Evolutionary conservation across 495 filamentous ascomycete species (phyloP), one percentile per base, ranked within the genome.

Genomic region (Pseudevernia furfuracea): DNA sequence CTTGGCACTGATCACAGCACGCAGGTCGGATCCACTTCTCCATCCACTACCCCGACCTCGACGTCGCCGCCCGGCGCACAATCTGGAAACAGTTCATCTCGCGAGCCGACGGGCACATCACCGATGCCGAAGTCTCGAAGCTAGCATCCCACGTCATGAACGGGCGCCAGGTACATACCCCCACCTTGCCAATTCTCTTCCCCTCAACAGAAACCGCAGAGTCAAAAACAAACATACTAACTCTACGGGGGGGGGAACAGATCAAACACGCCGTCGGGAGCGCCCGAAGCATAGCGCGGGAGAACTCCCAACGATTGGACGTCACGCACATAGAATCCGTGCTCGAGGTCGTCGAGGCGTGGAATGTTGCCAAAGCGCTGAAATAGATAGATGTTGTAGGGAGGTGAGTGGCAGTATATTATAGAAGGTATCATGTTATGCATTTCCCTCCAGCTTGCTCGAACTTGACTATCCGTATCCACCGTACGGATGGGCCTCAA

Each of bases 1-100:
- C 0, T 56, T 0, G 1, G n/a, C 3, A n/a, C 49, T 17, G 12
- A 37, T 8, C 36, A 8, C 32, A 10, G 2, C 25, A 10, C 3
- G 25, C 57, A 66, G 64, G 64, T 38, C 78, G 81, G 39, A 75
- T 83, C 46, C 79, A 84, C 61, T 71, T 82, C 53, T 70, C 61
- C n/a, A 58, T 76, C 30, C 58, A 65, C 30, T 62, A 68, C 15
- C 68, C 68, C 3, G 41, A 64, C 34, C 68, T 69, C 14, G 68
- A 69, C 58, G 36, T 32, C 8, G 9, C 32, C 23, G 65, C 60
- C 11, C 68, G 68, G 4, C 67, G 7, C 28, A n/a, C 10, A 17
- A 62, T 69, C 21, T 69, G 68, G 68, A 61, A 34, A 15, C 34
- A 38, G 1, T 69, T 67, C 58, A 63, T 62, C 17, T 2, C 41